Evolutionary conservation across 2,329 filamentous ascomycete species (phyloP).

Genomic region (Venturia nashicola): DNA sequence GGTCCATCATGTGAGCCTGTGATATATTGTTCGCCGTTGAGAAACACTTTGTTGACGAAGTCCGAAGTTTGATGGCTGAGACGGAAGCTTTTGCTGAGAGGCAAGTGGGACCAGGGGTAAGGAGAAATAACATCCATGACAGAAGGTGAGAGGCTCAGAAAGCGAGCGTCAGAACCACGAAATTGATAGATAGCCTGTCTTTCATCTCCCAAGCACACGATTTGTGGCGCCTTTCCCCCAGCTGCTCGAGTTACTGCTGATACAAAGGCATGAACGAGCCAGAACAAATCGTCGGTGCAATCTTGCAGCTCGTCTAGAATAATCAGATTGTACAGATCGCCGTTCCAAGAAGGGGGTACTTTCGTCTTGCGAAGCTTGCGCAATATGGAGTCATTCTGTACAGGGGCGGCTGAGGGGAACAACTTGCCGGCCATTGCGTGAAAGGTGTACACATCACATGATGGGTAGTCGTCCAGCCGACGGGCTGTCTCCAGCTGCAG

Average conservation of each 20-base stretch:
- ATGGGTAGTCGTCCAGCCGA: conserved; percentile 10
- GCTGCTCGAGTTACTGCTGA: conserved; percentile 10
- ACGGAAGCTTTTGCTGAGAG: conserved; percentile 12
- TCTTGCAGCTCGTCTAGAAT: conserved; percentile 12
- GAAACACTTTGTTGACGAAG: conserved; percentile 12
- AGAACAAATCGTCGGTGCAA: conserved; percentile 12
- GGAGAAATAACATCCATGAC: conserved; percentile 11
- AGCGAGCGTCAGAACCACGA: conserved; percentile 11
- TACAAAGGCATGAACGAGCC: conserved; percentile 11
- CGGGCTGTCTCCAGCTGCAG: conserved; percentile 10
- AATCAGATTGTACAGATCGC: conserved; percentile 11
- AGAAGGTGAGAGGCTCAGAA: conserved; percentile 10
- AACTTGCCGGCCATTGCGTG: conserved; percentile 10
- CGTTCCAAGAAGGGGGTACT: conserved; percentile 9
- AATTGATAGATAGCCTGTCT: conserved; percentile 13
- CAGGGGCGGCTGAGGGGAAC: neutral
- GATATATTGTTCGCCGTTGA: conserved; percentile 11
- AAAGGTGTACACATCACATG: conserved; percentile 10
- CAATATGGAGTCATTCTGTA: conserved; percentile 6
- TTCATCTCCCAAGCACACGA: conserved; percentile 12
- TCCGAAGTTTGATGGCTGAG: conserved; percentile 11
- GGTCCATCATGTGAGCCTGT: conserved; percentile 11
- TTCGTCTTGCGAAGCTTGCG: conserved; percentile 9
- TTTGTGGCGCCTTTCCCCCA: conserved; percentile 9
- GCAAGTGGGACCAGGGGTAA: conserved; percentile 9